Evolutionary conservation across 2,329 filamentous ascomycete genomes (phyloP), one percentile per base, ranked within the genome.

Genomic region (Lomentospora prolificans): DNA sequence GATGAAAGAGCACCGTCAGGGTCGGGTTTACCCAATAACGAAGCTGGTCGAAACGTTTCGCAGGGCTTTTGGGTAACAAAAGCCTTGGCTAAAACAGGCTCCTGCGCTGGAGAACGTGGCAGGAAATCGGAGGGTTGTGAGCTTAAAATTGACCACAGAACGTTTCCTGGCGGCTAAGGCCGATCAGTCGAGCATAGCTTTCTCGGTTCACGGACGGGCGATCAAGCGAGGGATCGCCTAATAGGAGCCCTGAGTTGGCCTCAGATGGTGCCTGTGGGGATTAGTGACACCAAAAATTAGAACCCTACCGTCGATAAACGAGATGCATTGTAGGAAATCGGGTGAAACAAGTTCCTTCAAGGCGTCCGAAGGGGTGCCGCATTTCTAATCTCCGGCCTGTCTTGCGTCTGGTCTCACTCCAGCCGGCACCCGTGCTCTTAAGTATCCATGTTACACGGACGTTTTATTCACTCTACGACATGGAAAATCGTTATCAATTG

Each of bases 151-250:
- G 10, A 33, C 27, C n/a, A 14, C n/a, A 33, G 14, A 51, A 54
- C 24, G 22, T 31, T 54, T 46, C 52, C 17, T 9, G 36, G 24
- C 24, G 52, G 44, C 44, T 31, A 46, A 54, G 36, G 36, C 12
- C 17, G 52, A 54, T 46, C 52, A 30, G 36, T 48, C 52, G 25
- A 44, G 52, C 36, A 33, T 54, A 54, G 9, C 27, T 55, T 55
- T 55, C 39, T 22, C 39, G 52, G 52, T 46, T 51, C 48, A 22
- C 39, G 25, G 41, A 31, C 17, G 5, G 53, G 28, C 41, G 52
- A 55, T 55, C 53, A 55, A 31, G 52, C 52, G 39, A 55, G 39
- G 27, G 39, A 33, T 50, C 53, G 28, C 5, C 53, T 14, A 19
- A n/a, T n/a, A 22, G 36, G 25, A n/a, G 2, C 22, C 51, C 22